phyloP scores from a whole-genome alignment of 2,329 filamentous ascomycete species.

The Aspergillus sclerotialis region DNA sequence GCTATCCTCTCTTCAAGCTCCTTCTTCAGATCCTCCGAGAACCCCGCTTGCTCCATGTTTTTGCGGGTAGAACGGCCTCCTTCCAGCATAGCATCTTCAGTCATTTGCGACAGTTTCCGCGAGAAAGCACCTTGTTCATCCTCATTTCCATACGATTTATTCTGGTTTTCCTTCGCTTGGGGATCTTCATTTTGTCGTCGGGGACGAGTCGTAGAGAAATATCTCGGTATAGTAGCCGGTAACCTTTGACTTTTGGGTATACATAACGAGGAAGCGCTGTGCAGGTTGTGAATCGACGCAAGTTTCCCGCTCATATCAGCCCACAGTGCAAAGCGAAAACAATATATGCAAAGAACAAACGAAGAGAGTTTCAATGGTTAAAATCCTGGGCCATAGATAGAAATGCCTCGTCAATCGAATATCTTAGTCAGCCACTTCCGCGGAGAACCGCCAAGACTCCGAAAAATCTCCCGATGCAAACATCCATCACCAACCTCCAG shows the following conservation, averaged over 20 bases:
- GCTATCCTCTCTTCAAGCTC: conserved; percentile 54
- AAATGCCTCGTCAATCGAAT: no score
- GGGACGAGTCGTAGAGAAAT: conserved; percentile 16
- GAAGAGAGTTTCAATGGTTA: conserved; percentile 3
- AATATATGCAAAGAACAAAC: not conserved
- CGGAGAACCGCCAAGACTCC: conserved; percentile 12
- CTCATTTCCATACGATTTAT: conserved; percentile 12
- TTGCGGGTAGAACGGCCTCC: conserved; percentile 50
- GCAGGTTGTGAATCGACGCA: conserved; percentile 10
- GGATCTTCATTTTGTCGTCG: conserved; percentile 16
- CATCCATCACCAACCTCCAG: conserved; percentile 13
- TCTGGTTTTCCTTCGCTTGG: conserved; percentile 6
- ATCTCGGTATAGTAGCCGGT: conserved; percentile 8
- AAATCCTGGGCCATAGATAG: no score
- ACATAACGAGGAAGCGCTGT: conserved; percentile 7
- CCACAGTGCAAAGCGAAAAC: not conserved
- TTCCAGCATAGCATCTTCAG: conserved; percentile 50
- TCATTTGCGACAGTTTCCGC: conserved; percentile 52
- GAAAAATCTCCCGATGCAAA: conserved; percentile 11
- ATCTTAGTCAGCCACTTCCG: no score
- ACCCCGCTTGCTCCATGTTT: conserved; percentile 55
- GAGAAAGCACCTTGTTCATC: conserved; percentile 51
- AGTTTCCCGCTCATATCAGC: conserved; percentile 16
- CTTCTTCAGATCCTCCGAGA: conserved; percentile 54
- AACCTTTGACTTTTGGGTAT: conserved; percentile 7